These are phyloP conservation scores for Nematocida displodere DNA, from an alignment of 371 early-diverging fungal genomes.

Conservation along the genomic window DNA sequence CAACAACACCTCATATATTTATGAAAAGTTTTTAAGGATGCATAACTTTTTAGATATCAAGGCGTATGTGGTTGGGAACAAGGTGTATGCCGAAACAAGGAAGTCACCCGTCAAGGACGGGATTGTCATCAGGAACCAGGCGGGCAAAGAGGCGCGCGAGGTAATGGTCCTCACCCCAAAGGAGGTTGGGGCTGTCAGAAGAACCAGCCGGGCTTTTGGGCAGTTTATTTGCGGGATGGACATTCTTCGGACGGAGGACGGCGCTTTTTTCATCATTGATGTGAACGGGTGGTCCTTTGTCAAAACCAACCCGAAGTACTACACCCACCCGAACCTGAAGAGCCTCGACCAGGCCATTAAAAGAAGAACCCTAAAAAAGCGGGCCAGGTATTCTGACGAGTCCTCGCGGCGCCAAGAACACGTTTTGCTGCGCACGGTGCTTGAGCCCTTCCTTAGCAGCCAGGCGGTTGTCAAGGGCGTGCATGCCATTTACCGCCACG, in stretches of 20 bases:
- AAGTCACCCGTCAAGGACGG: conserved; percentile 97
- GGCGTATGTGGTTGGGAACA: conserved; percentile 83
- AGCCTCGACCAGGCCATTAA: conserved; percentile 26
- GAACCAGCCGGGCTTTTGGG: conserved; percentile 75
- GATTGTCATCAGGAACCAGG: conserved; percentile 80
- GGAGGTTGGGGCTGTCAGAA: conserved; percentile 75
- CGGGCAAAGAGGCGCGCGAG: conserved; percentile 89
- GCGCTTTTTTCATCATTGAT: conserved; percentile 82
- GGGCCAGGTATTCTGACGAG: background rate
- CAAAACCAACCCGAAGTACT: conserved; percentile 84
- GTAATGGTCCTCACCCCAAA: conserved; percentile 72
- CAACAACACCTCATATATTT: conserved; percentile 76
- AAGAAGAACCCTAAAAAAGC: background rate
- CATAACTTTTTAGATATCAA: conserved; percentile 90
- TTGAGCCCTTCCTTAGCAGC: background rate
- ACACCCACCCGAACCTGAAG: conserved; percentile 60
- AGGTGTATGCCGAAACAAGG: conserved; percentile 88
- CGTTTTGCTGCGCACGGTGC: background rate
- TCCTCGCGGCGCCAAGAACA: background rate
- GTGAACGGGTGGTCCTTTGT: conserved; percentile 99
- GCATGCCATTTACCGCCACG: conserved; percentile 36
- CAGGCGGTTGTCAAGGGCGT: background rate
- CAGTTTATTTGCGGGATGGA: conserved; percentile 85
- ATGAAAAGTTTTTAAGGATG: conserved; percentile 83
- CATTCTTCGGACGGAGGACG: conserved; percentile 71